Percentiles rank a stretch among this genome's conserved stretches.
phyloP scores from a whole-genome alignment of 805 yeast species.

The Kurtzmaniella cleridarum region DNA sequence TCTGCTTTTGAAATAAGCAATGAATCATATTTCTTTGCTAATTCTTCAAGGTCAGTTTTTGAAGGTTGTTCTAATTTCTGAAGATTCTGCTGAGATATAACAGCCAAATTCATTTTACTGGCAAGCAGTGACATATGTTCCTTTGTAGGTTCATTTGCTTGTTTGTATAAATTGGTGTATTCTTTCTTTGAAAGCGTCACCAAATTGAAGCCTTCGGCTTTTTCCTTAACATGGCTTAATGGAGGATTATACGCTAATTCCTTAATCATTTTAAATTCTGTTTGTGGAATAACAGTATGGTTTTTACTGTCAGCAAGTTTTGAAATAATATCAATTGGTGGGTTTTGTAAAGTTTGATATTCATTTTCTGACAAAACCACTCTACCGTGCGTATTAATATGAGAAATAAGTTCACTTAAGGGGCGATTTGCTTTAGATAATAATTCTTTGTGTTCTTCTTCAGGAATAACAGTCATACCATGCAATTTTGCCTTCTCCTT shows the following conservation, averaged over 20 bases:
- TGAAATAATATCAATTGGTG: conserved; percentile 7
- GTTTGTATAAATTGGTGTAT: conserved; percentile 24
- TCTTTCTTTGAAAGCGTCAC: conserved; percentile 28
- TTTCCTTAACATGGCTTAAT: conserved; percentile 25
- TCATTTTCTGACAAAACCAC: conserved; percentile 9
- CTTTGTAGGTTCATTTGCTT: conserved; percentile 23
- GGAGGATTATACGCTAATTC: conserved; percentile 27
- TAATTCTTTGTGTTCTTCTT: conserved; percentile 6
- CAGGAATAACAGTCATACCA: conserved; percentile 8
- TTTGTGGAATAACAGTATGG: conserved; percentile 8
- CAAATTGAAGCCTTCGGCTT: conserved; percentile 29
- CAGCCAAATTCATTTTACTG: neutral
- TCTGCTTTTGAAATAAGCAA: conserved; percentile 14
- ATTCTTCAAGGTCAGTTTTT: conserved; percentile 16
- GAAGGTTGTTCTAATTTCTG: conserved; percentile 16
- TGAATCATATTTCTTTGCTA: conserved; percentile 16
- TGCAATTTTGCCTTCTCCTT: conserved; percentile 13
- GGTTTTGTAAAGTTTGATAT: conserved; percentile 14
- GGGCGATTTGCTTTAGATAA: neutral
- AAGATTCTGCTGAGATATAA: conserved; percentile 9
- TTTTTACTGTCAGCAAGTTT: conserved; percentile 6
- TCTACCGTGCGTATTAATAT: neutral
- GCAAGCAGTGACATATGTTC: conserved; percentile 15
- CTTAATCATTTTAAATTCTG: conserved; percentile 3
- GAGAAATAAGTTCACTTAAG: conserved; percentile 7